A percentile compares a stretch with the other conserved stretches of the same genome.
Evolutionary conservation across 192 early-diverging fungal species (phyloP).

Genomic region (Funneliformis mosseae): DNA sequence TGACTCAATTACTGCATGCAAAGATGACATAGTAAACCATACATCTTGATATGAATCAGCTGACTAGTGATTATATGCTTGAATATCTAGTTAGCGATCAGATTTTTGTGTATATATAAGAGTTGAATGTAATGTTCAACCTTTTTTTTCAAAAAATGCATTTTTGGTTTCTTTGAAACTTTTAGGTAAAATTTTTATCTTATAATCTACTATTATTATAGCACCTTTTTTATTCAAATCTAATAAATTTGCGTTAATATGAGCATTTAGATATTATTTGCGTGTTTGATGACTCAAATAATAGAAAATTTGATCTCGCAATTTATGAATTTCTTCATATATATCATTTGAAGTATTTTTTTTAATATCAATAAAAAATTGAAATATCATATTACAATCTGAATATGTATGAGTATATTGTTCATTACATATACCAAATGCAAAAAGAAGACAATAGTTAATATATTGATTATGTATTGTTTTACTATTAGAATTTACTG

Average conservation of each 20-base stretch:
- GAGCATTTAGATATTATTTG: not conserved
- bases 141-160: not conserved
- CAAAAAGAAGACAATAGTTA: not conserved
- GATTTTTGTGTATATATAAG: not conserved
- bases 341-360: not conserved
- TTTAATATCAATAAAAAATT: not conserved
- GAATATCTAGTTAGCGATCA: not conserved
- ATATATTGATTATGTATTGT: not conserved
- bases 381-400: not conserved
- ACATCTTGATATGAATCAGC: not conserved
- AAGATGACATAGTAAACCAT: not conserved
- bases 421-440: not conserved
- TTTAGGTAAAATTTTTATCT: not conserved
- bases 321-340: not conserved
- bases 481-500: not conserved
- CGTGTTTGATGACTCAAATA: not conserved
- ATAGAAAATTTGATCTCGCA: not conserved
- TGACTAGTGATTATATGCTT: not conserved
- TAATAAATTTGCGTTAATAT: not conserved
- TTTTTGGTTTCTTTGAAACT: not conserved
- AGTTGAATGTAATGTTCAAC: not conserved
- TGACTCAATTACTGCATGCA: not conserved
- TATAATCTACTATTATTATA: slow-evolving; percentile 2
- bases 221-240: not conserved
- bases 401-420: not conserved